Evolutionary conservation across 2,329 filamentous ascomycete species (phyloP).

Genomic region (Penicillium verrucosum): DNA sequence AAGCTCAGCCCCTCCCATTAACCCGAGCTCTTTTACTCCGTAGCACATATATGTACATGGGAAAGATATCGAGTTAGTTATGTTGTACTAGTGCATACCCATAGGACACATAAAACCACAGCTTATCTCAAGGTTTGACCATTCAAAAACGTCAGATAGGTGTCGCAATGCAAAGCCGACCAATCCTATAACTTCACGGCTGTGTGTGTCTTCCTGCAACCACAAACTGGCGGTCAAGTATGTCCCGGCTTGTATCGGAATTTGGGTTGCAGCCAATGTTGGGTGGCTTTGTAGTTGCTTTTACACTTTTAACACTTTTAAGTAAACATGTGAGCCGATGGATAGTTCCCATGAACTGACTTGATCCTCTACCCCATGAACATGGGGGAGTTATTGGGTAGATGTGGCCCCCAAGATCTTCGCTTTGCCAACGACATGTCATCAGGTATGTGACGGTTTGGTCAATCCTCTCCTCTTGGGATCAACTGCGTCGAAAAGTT

Average conservation of each 20-base stretch:
- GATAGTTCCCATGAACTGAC: not conserved
- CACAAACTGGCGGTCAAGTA: slow-evolving; percentile 9
- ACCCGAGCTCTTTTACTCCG: not conserved
- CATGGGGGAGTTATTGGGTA: not conserved
- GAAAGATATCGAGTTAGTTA: not conserved
- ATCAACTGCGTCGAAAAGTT: not conserved
- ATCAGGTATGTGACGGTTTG: too few species aligned
- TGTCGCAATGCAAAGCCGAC: not conserved
- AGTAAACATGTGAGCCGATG: not conserved
- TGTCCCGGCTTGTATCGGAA: not conserved
- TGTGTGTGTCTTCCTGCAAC: slow-evolving; percentile 2
- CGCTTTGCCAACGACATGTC: not conserved
- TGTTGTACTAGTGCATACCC: not conserved
- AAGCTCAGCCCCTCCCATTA: not conserved
- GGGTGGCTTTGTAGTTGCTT: not conserved
- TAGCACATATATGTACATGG: not conserved
- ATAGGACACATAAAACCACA: not conserved
- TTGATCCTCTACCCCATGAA: not conserved
- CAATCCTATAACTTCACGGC: not conserved
- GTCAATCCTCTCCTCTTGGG: not conserved
- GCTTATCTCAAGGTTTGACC: slow-evolving; percentile 7
- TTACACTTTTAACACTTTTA: not conserved
- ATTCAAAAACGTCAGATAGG: not conserved
- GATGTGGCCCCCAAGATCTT: not conserved
- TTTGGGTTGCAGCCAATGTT: not conserved